Evolutionary conservation across 2,329 filamentous ascomycete species (phyloP).

Genomic region (Fusarium falciforme): DNA sequence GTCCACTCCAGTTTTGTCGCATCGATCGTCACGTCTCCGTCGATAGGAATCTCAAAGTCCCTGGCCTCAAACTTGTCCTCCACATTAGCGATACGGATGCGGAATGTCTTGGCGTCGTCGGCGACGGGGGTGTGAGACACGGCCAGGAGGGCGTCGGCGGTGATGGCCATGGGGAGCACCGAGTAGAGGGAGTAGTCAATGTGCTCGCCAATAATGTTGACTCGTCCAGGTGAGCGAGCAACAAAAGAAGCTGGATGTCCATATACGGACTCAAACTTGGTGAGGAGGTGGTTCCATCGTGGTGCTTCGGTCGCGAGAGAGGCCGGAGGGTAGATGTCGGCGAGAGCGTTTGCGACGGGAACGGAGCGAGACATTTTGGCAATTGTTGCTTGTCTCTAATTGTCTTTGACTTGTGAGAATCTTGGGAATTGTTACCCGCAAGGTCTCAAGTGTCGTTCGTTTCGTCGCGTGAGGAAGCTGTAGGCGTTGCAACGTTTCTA

Average conservation of each 20-base stretch:
- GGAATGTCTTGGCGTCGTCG: constrained; percentile 65
- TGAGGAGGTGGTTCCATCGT: constrained; percentile 81
- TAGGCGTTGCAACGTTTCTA: constrained; percentile 34
- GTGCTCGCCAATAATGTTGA: constrained; percentile 99
- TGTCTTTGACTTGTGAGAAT: not conserved
- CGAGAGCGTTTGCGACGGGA: constrained; percentile 78
- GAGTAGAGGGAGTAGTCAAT: constrained; percentile 99
- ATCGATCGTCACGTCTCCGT: constrained; percentile 81
- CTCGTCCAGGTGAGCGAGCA: constrained; percentile 89
- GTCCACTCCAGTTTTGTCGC: constrained; percentile 90
- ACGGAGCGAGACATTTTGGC: constrained; percentile 68
- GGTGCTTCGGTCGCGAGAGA: constrained; percentile 73
- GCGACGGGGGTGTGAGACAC: constrained; percentile 69
- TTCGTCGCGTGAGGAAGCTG: constrained; percentile 35
- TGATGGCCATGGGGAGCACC: constrained; percentile 94
- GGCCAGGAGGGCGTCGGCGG: constrained; percentile 89
- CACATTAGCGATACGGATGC: constrained; percentile 84
- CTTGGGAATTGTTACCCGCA: not conserved
- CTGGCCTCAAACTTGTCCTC: constrained; percentile 80
- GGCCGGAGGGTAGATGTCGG: constrained; percentile 85
- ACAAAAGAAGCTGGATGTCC: constrained; percentile 81
- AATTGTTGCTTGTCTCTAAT: not conserved
- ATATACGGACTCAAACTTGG: constrained; percentile 77
- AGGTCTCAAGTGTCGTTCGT: constrained; percentile 19
- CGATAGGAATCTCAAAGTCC: constrained; percentile 77